phyloP scores from a whole-genome alignment of 169 alveolate species.

The Eimeria necatrix region DNA sequence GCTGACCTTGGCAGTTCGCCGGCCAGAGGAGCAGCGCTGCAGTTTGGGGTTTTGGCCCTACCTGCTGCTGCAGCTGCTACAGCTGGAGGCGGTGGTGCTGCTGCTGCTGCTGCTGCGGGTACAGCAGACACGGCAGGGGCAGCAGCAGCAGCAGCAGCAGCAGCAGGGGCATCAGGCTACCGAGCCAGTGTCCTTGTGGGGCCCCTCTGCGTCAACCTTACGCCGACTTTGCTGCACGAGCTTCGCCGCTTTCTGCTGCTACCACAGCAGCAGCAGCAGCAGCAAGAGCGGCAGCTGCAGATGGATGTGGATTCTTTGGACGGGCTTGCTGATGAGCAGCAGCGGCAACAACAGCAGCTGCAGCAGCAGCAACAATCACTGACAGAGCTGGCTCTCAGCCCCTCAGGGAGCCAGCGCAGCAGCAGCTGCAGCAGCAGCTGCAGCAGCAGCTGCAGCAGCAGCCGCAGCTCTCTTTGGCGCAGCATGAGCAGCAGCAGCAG shows the following conservation, averaged over 20 bases:
- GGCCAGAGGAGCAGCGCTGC: slow-evolving; percentile 66
- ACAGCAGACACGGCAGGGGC: slow-evolving; percentile 29
- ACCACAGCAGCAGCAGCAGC: slow-evolving; percentile 66
- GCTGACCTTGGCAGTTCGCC: slow-evolving; percentile 28
- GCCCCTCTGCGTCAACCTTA: slow-evolving; percentile 44
- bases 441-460: slow-evolving; percentile 28
- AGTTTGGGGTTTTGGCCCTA: slow-evolving; percentile 48
- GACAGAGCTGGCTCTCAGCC: not conserved
- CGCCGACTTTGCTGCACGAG: slow-evolving; percentile 55
- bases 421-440: slow-evolving; percentile 23
- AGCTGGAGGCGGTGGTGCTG: slow-evolving; percentile 28
- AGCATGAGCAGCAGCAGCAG: slow-evolving; percentile 69
- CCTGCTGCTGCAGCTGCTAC: slow-evolving; percentile 28
- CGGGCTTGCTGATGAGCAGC: not conserved
- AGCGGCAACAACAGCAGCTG: slow-evolving; percentile 18
- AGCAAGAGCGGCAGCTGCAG: slow-evolving; percentile 45
- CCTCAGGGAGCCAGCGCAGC: slow-evolving; percentile 24
- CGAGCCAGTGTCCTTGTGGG: slow-evolving; percentile 58
- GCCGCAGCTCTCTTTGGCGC: slow-evolving; percentile 32
- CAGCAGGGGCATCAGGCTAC: slow-evolving; percentile 56
- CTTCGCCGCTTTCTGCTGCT: slow-evolving; percentile 50
- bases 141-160: slow-evolving; percentile 69
- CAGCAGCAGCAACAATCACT: not conserved
- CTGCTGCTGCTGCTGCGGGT: slow-evolving; percentile 4
- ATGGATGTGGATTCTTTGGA: not conserved